Base-by-base conservation (phyloP, 2,329 filamentous ascomycete genomes). In the Xylariaceae sp. region DNA sequence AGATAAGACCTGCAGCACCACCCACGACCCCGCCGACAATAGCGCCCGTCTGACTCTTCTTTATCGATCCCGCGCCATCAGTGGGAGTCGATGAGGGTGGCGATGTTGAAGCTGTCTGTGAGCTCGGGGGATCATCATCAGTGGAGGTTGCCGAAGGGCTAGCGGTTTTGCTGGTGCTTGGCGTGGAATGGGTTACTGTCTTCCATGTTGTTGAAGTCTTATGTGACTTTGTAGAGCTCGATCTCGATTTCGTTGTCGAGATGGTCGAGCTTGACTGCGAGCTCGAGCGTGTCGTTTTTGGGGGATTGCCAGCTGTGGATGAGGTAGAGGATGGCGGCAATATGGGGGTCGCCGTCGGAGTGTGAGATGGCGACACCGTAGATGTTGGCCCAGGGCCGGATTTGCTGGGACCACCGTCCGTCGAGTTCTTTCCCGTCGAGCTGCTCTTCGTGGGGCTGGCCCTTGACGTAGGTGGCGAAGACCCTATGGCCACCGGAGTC, bases 21-120 rank as follows among this genome's bases (percentile, higher is more conserved):
- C 70, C 68, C 28, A 79, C 63, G 12, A 66, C 67, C 9, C 71
- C 74, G 17, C 75, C 75, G 3, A 78, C 65, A 23, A 78, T 74
- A 27, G 69, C 69, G 2, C 70, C 71, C 0, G 65, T 67, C 26
- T 53, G 51, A 3, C 40, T 44, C 19, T 45, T 23, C 16, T 34
- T 41, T 15, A 24, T 43, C 11, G 47, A 31, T n/a, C 16, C 33
- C 5, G 41, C 4, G 15, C 9, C 17, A 12, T 27, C 21, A 13
- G 29, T 30, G 8, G 23, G 2, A 11, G 7, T 24, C 21, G 21
- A 11, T 6, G 21, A 24, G 12, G 38, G 31, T 3, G 44, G 16
- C 14, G 37, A 28, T 17, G 44, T n/a, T 9, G 27, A 14, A 8
- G 38, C 31, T 11, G 44, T 31, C 14, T 44, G 43, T 8, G 44